Evolutionary conservation across 192 early-diverging fungal genomes (phyloP).

Genomic region (Dissophora ornata): DNA sequence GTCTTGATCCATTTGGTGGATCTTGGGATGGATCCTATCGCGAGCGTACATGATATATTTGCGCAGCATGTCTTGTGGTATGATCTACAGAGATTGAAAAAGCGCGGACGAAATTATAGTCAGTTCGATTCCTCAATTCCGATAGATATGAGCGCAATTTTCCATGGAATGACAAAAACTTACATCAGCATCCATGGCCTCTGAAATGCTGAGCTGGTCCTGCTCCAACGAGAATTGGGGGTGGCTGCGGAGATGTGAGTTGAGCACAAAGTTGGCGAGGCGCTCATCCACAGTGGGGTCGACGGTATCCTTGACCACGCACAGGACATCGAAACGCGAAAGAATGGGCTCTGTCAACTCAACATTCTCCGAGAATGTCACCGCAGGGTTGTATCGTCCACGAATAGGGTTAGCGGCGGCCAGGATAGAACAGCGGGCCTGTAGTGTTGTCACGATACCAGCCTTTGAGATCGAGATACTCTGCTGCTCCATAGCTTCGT

Average conservation of each 20-base stretch:
- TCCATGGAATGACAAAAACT: conserved; percentile 23
- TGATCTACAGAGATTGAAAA: conserved; percentile 62
- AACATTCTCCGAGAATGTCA: conserved; percentile 96
- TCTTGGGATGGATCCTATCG: conserved; percentile 79
- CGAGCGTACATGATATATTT: conserved; percentile 92
- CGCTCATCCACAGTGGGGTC: conserved; percentile 92
- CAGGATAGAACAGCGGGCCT: conserved; percentile 84
- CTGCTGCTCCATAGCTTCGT: conserved; percentile 95
- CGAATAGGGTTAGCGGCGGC: conserved; percentile 89
- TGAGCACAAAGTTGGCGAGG: conserved; percentile 93
- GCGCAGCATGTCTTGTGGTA: conserved; percentile 82
- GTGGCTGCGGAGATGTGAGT: conserved; percentile 92
- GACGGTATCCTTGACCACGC: conserved; percentile 94
- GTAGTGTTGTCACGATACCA: conserved; percentile 87
- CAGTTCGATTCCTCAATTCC: too few species aligned
- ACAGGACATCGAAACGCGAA: conserved; percentile 97
- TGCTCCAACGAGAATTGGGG: conserved; percentile 67
- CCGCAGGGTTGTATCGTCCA: conserved; percentile 87
- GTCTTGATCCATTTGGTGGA: conserved; percentile 88
- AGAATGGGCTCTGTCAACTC: conserved; percentile 98
- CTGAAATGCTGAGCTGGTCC: conserved; percentile 55
- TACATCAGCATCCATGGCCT: conserved; percentile 69
- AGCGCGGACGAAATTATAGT: not conserved
- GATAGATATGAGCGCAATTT: too few species aligned
- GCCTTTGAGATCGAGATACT: conserved; percentile 90